Conservation (phyloP, 805 yeast genomes). For the Spathaspora sp. region DNA sequence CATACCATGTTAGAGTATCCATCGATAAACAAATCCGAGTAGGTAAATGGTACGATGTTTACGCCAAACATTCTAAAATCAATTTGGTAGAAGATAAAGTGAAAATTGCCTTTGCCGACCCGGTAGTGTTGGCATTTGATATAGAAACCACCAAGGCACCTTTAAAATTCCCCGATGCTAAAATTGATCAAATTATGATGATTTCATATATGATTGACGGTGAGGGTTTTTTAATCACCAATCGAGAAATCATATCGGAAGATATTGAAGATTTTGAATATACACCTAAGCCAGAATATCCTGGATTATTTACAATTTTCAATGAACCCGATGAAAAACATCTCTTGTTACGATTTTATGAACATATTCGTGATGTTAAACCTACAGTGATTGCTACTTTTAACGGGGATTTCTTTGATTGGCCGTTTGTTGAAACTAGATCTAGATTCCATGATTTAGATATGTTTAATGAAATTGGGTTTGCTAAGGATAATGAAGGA, state of each 20-base stretch:
- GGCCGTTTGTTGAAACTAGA: constrained; percentile 96
- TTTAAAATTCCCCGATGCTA: constrained; percentile 89
- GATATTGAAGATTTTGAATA: constrained; percentile 97
- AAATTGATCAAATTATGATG: constrained; percentile 95
- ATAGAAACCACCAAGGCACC: constrained; percentile 98
- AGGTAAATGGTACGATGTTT: constrained; percentile 93
- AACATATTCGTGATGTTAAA: constrained; percentile 78
- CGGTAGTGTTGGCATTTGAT: constrained; percentile 94
- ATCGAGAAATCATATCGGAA: constrained; percentile 88
- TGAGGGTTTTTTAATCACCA: constrained; percentile 89
- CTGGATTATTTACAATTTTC: constrained; percentile 84
- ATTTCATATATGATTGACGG: constrained; percentile 99
- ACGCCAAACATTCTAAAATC: constrained; percentile 55
- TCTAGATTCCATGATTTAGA: constrained; percentile 79
- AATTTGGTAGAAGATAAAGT: constrained; percentile 59
- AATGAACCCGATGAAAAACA: constrained; percentile 85
- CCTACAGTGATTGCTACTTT: constrained; percentile 98
- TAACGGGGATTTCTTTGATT: constrained; percentile 98
- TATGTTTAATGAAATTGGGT: constrained; percentile 92
- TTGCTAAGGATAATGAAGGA: constrained; percentile 82
- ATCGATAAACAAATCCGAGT: constrained; percentile 84
- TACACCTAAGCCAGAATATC: constrained; percentile 95
- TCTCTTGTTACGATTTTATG: constrained; percentile 73
- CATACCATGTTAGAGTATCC: constrained; percentile 94
- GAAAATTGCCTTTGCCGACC: constrained; percentile 92